Evolutionary conservation across 1,284 basidiomycete species (phyloP).

Genomic region (Rugosomyces carneus): DNA sequence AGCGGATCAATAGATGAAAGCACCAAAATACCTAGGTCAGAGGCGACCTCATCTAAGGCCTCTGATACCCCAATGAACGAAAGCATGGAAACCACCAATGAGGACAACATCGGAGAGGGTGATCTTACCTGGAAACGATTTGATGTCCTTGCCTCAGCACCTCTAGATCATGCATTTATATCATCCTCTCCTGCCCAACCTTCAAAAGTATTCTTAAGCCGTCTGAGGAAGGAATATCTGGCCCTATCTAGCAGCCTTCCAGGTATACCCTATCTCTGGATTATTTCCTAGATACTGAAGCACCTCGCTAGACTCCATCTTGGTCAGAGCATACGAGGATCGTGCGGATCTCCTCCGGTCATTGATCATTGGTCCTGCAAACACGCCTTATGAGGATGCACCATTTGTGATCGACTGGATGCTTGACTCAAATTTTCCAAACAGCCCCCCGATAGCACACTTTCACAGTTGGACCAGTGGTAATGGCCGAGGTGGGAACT

Average conservation of each 20-base stretch:
- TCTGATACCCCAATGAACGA: slow-evolving; percentile 1
- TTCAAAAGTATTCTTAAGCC: slow-evolving; percentile 66
- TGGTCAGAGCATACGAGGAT: slow-evolving; percentile 74
- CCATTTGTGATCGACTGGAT: slow-evolving; percentile 95
- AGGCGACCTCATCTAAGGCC: neutral
- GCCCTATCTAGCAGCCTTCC: slow-evolving; percentile 76
- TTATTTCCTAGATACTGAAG: neutral
- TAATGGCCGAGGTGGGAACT: slow-evolving; percentile 72
- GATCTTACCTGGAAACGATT: slow-evolving; percentile 67
- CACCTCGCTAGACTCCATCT: slow-evolving; percentile 51
- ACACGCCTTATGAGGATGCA: slow-evolving; percentile 90
- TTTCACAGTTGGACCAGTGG: slow-evolving; percentile 94
- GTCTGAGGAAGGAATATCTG: slow-evolving; percentile 80
- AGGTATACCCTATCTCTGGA: slow-evolving; percentile 39
- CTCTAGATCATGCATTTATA: slow-evolving; percentile 77
- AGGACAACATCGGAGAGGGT: slow-evolving; percentile 8
- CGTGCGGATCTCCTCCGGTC: slow-evolving; percentile 81
- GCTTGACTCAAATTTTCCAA: slow-evolving; percentile 83
- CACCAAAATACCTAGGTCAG: slow-evolving; percentile 2
- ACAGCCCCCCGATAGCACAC: slow-evolving; percentile 82
- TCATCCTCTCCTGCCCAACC: slow-evolving; percentile 54
- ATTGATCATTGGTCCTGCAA: slow-evolving; percentile 88
- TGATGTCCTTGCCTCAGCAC: slow-evolving; percentile 68
- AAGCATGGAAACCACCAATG: neutral
- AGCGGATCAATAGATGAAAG: slow-evolving; percentile 12